Percentiles rank a stretch among this genome's conserved stretches.
Conservation (phyloP, 495 filamentous ascomycete species). For the Trichoderma orchidacearum region DNA sequence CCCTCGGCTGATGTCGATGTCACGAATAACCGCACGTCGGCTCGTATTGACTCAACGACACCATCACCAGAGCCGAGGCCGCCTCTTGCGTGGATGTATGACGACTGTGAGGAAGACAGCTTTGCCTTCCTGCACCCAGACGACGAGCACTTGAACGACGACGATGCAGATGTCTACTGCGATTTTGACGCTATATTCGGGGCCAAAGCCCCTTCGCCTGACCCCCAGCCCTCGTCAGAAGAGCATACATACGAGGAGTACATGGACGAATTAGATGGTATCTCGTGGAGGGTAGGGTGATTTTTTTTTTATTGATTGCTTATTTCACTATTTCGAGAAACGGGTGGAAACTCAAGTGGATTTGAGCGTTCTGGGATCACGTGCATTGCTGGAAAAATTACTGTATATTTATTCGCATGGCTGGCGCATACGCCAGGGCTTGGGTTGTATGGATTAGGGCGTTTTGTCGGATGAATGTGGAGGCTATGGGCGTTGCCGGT, state of each 20-base stretch:
- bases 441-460: background rate
- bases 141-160: conserved; percentile 27
- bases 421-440: background rate
- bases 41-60: background rate
- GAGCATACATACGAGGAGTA: conserved; percentile 23
- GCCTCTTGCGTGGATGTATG: conserved; percentile 4
- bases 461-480: background rate
- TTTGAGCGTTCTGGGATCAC: background rate
- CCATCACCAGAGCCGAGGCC: conserved; percentile 1
- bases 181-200: conserved; percentile 35
- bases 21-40: background rate
- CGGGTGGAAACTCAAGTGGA: conserved; percentile 1
- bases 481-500: background rate
- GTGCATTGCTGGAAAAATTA: background rate
- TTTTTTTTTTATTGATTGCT: background rate
- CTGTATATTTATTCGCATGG: conserved; percentile 1
- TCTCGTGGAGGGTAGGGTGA: conserved; percentile 12
- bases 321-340: background rate
- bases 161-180: conserved; percentile 27
- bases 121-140: conserved; percentile 20
- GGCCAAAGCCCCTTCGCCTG: conserved; percentile 3
- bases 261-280: conserved; percentile 33
- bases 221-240: background rate
- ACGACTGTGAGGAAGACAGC: conserved; percentile 16
- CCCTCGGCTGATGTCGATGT: background rate